Evolutionary conservation across 768 basidiomycete species (phyloP).

Genomic region (Agrocybe pediades): DNA sequence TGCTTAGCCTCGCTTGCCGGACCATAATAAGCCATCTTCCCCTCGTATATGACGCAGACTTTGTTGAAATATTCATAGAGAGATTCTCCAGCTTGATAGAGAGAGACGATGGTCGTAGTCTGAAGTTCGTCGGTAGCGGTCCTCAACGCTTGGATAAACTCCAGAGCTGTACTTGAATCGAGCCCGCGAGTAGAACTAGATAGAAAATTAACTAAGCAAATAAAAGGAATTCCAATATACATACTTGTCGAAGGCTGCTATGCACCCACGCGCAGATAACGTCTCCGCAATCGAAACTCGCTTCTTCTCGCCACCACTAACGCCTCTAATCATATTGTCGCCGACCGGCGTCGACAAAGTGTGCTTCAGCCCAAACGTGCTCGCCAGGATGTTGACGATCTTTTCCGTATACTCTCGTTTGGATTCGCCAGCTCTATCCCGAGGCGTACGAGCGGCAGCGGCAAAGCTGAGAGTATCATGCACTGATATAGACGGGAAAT

Average conservation of each 20-base stretch:
- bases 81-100: constrained; percentile 82
- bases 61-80: constrained; percentile 74
- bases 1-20: constrained; percentile 61
- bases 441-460: constrained; percentile 67
- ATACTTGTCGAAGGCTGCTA: constrained; percentile 72
- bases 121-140: constrained; percentile 58
- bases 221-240: constrained; percentile 9
- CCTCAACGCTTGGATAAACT: constrained; percentile 69
- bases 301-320: constrained; percentile 80
- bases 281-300: constrained; percentile 77
- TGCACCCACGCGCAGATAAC: constrained; percentile 54
- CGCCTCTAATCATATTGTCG: constrained; percentile 70
- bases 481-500: constrained; percentile 85
- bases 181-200: constrained; percentile 65
- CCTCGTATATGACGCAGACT: constrained; percentile 77
- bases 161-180: constrained; percentile 71
- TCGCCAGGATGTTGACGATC: constrained; percentile 55
- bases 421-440: constrained; percentile 40
- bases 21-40: constrained; percentile 76
- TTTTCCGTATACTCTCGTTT: constrained; percentile 44
- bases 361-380: constrained; percentile 77
- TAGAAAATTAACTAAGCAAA: neutral
- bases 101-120: constrained; percentile 71
- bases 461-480: constrained; percentile 75
- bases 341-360: constrained; percentile 76